Evolutionary conservation across 345 rosid species (phyloP).

Genomic region (Orychophragmus violaceus): DNA sequence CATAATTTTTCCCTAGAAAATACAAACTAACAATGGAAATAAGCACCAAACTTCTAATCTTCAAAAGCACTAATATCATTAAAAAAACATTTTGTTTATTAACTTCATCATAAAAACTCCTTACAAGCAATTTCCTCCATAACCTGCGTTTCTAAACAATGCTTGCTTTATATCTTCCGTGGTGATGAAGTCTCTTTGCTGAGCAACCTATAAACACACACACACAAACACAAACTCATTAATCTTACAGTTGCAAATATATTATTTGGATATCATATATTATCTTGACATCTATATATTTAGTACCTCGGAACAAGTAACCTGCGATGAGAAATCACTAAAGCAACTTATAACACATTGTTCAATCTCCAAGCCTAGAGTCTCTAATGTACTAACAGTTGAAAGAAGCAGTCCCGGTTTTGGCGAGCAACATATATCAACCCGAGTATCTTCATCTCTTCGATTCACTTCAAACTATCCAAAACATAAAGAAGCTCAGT

Average conservation of each 20-base stretch:
- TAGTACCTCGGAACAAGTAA: conserved; percentile 81
- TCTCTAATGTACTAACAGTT: conserved; percentile 76
- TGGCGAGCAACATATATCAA: conserved; percentile 71
- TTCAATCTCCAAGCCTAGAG: conserved; percentile 80
- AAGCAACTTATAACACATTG: conserved; percentile 89
- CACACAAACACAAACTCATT: background rate
- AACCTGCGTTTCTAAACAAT: conserved; percentile 79
- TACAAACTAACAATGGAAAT: conserved; percentile 2
- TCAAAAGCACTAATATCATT: background rate
- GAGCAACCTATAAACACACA: conserved; percentile 34
- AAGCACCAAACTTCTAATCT: background rate
- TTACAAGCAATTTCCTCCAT: conserved; percentile 83
- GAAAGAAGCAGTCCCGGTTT: conserved; percentile 80
- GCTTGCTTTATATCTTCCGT: conserved; percentile 90
- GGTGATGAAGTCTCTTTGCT: conserved; percentile 43
- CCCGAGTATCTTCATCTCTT: conserved; percentile 48
- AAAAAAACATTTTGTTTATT: conserved; percentile 11
- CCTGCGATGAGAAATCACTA: conserved; percentile 85
- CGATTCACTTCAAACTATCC: conserved; percentile 70
- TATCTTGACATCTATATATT: background rate
- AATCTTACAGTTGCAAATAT: background rate
- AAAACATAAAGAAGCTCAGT: background rate
- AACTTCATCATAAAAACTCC: background rate
- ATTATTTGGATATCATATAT: background rate
- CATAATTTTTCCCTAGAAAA: conserved; percentile 6